These are phyloP conservation scores for Cyclotella kingstonii DNA, from an alignment of 108 stramenopile species.

Conservation along the genomic window DNA sequence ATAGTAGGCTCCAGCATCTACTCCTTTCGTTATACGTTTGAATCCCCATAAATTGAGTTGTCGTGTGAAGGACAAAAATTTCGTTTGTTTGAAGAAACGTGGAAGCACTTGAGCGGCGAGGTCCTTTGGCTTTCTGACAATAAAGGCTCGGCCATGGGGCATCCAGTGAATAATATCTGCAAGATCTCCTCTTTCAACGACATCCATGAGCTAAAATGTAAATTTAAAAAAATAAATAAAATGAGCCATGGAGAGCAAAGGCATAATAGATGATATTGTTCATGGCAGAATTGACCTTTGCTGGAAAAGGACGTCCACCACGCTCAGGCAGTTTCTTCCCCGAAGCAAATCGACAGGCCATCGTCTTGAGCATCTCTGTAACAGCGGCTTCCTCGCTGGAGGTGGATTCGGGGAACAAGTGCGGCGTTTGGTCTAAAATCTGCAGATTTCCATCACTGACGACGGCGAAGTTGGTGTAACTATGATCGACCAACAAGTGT, in stretches of 20 bases:
- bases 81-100: constrained; percentile 75
- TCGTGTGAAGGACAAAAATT: constrained; percentile 21
- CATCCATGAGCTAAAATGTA: constrained; percentile 33
- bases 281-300: background rate
- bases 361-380: constrained; percentile 24
- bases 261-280: background rate
- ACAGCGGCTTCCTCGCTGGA: constrained; percentile 11
- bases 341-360: constrained; percentile 40
- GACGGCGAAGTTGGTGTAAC: constrained; percentile 44
- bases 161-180: constrained; percentile 49
- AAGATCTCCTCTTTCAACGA: constrained; percentile 42
- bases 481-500: constrained; percentile 44
- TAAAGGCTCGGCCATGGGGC: constrained; percentile 66
- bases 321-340: too few relatives aligned
- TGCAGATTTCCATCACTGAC: constrained; percentile 30
- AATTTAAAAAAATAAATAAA: background rate
- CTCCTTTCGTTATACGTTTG: constrained; percentile 62
- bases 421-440: constrained; percentile 28
- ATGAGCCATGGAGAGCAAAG: background rate
- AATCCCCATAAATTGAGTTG: too few relatives aligned
- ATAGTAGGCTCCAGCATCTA: constrained; percentile 58
- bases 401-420: constrained; percentile 4
- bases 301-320: too few relatives aligned
- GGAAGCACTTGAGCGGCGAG: constrained; percentile 60
- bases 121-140: constrained; percentile 60